phyloP scores from a whole-genome alignment of 2,329 filamentous ascomycete species.

The Penicillium sp. region DNA sequence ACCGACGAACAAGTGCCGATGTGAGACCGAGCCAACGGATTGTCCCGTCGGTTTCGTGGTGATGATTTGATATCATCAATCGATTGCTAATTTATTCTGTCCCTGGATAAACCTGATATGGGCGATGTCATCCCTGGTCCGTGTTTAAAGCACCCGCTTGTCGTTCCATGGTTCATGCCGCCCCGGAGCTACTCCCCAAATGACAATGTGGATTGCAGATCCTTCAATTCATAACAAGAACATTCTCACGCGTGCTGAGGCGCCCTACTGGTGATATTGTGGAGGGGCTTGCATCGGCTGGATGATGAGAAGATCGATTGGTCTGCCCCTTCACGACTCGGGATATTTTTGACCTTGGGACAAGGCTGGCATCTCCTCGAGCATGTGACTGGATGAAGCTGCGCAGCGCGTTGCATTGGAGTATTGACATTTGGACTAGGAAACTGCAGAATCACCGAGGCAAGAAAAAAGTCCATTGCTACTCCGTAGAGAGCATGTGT shows the following conservation, averaged over 20 bases:
- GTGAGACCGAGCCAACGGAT: not conserved
- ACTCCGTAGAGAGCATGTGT: too few species aligned
- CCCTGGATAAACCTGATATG: too few species aligned
- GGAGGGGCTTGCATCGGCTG: conserved; percentile 19
- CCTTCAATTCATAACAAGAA: conserved; percentile 3
- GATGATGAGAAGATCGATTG: conserved; percentile 10
- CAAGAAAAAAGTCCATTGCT: too few species aligned
- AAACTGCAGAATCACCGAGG: conserved; percentile 20
- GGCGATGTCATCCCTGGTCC: too few species aligned
- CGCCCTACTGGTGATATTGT: conserved; percentile 16
- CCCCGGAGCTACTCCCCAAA: conserved; percentile 10
- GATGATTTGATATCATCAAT: not conserved
- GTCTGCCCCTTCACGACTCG: conserved; percentile 4
- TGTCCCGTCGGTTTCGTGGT: not conserved
- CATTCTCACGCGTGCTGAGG: conserved; percentile 3
- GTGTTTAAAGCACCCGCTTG: too few species aligned
- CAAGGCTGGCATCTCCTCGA: not conserved
- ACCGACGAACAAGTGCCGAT: not conserved
- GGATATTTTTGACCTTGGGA: conserved; percentile 9
- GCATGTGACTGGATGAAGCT: conserved; percentile 14
- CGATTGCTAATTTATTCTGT: not conserved
- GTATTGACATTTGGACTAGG: conserved; percentile 17
- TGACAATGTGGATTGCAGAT: conserved; percentile 11
- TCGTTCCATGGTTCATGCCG: conserved; percentile 10
- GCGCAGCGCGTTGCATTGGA: conserved; percentile 5